A percentile compares a stretch with the other conserved stretches of the same genome.
These are phyloP conservation scores for Naematelia aurantialba DNA, from an alignment of 768 basidiomycete genomes.

Conservation along the genomic window DNA sequence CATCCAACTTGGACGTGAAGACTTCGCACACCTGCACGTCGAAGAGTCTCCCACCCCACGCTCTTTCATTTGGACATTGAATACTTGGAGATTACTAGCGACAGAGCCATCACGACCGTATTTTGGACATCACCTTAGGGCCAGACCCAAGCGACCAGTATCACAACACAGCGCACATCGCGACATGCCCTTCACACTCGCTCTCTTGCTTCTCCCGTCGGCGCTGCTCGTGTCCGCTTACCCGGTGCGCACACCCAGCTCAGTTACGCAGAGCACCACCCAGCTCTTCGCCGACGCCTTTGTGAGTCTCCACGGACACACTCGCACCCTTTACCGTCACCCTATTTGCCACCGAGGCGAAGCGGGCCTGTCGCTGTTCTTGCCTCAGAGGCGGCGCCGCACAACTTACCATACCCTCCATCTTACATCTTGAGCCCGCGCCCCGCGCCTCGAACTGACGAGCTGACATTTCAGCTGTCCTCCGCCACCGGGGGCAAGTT, in stretches of 20 bases:
- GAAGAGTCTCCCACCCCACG: too few relatives aligned
- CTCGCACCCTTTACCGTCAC: not conserved
- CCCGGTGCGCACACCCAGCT: not conserved
- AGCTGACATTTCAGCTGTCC: not conserved
- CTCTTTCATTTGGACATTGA: too few relatives aligned
- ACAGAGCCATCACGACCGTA: too few relatives aligned
- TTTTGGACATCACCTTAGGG: too few relatives aligned
- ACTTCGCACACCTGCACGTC: too few relatives aligned
- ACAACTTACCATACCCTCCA: not conserved
- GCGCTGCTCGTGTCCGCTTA: not conserved
- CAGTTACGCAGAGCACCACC: not conserved
- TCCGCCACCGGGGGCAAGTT: not conserved
- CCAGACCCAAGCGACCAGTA: too few relatives aligned
- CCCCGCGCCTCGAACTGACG: not conserved
- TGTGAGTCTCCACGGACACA: slow-evolving; percentile 3
- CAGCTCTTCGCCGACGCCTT: slow-evolving; percentile 11
- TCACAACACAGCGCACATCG: too few relatives aligned
- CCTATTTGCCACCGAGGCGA: not conserved
- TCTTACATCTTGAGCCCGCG: not conserved
- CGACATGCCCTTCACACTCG: too few relatives aligned
- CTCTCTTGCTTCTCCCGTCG: not conserved
- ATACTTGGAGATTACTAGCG: too few relatives aligned
- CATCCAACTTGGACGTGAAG: too few relatives aligned
- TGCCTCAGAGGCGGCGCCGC: slow-evolving; percentile 3
- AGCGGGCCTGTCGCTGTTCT: not conserved